phyloP scores from a whole-genome alignment of 257 asterid species.

The Agastache rugosa region DNA sequence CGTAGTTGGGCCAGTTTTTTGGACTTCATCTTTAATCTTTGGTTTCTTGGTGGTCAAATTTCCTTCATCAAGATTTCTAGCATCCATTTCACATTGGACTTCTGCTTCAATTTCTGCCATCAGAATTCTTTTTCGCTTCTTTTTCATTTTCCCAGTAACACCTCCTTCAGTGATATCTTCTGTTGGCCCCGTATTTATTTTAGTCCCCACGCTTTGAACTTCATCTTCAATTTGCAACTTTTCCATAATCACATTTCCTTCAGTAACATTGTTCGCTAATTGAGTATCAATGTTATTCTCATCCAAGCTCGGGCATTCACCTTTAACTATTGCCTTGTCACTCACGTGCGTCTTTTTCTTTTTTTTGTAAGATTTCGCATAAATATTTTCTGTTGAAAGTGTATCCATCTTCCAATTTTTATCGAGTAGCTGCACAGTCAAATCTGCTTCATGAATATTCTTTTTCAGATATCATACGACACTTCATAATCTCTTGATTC shows the following conservation, averaged over 20 bases:
- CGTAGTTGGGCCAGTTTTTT: not conserved
- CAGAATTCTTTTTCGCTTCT: constrained; percentile 23
- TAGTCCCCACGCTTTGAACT: constrained; percentile 13
- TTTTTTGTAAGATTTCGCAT: constrained; percentile 21
- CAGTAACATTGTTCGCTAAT: not conserved
- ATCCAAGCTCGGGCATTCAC: constrained; percentile 22
- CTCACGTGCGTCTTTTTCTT: constrained; percentile 32
- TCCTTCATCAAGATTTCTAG: constrained; percentile 21
- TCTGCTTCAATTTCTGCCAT: constrained; percentile 8
- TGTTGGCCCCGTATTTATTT: not conserved
- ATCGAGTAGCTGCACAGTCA: constrained; percentile 30
- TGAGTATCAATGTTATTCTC: not conserved
- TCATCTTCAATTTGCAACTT: constrained; percentile 1
- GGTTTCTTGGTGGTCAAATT: constrained; percentile 27
- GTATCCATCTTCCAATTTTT: constrained; percentile 35
- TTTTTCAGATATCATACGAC: not conserved
- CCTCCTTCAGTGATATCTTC: constrained; percentile 33
- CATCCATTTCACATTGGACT: constrained; percentile 19
- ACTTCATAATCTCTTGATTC: constrained; percentile 26
- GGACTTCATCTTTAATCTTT: constrained; percentile 25
- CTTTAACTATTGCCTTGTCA: constrained; percentile 23
- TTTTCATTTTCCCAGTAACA: constrained; percentile 25
- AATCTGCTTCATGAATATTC: not conserved
- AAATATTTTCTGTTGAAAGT: constrained; percentile 28
- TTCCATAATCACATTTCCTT: constrained; percentile 23